Conservation (phyloP, 2,329 filamentous ascomycete species). For the Claviceps citrina region DNA sequence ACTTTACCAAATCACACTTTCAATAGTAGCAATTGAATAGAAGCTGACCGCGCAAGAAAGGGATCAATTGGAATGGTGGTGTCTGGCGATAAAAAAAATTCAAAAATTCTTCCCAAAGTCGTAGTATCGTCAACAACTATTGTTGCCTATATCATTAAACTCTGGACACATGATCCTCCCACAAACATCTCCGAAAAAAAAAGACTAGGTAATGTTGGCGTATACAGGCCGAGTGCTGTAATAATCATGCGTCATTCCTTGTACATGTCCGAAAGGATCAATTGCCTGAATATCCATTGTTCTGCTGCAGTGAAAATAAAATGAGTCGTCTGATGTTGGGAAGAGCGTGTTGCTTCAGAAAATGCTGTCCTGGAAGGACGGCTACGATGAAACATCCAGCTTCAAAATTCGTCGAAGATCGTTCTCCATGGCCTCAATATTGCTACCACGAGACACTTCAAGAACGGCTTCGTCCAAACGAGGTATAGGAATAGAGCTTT, state of each 20-base stretch:
- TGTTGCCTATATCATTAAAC: not conserved
- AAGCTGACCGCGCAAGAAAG: not conserved
- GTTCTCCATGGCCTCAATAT: constrained; percentile 36
- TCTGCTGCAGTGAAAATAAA: not conserved
- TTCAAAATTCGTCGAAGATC: constrained; percentile 39
- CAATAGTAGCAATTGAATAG: not conserved
- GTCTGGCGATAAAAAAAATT: constrained; percentile 8
- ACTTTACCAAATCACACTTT: not conserved
- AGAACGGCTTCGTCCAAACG: not conserved
- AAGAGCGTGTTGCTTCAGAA: constrained; percentile 3
- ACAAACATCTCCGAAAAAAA: not conserved
- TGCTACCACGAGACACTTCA: constrained; percentile 9
- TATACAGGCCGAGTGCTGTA: not conserved
- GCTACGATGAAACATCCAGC: constrained; percentile 17
- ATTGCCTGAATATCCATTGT: not conserved
- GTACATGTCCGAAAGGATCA: not conserved
- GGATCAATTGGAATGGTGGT: not conserved
- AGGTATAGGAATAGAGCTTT: not conserved
- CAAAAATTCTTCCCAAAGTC: constrained; percentile 11
- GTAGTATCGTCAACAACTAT: not conserved
- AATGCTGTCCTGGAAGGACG: constrained; percentile 9
- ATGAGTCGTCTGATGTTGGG: not conserved
- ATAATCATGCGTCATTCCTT: not conserved
- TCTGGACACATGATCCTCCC: constrained; percentile 3
- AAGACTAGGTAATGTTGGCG: not conserved